A percentile compares a stretch with the other conserved stretches of the same genome.
Conservation (phyloP, 169 alveolate genomes). For the Plasmodium gaboni region DNA sequence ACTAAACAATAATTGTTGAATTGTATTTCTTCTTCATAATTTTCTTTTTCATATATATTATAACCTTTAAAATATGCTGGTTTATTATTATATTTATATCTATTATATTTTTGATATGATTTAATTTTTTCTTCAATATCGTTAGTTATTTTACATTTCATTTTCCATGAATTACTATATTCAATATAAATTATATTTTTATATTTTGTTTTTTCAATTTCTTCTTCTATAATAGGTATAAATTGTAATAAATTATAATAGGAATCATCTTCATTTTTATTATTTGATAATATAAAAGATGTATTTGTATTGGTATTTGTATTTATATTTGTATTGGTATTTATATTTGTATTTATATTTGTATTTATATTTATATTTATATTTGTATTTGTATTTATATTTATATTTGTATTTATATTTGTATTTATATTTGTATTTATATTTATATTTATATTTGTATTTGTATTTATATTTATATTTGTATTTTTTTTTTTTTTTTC, state of each 20-base stretch:
- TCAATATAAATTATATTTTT: conserved; percentile 44
- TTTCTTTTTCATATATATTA: conserved; percentile 66
- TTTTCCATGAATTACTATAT: conserved; percentile 55
- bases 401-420: not conserved
- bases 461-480: not conserved
- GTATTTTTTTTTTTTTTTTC: not conserved
- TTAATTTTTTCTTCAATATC: conserved; percentile 49
- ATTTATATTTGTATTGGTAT: too few relatives aligned
- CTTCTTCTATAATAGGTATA: conserved; percentile 17
- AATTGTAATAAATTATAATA: conserved; percentile 12
- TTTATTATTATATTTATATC: conserved; percentile 57
- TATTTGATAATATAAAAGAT: not conserved
- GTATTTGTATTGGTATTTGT: not conserved
- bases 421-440: too few relatives aligned
- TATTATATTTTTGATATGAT: conserved; percentile 34
- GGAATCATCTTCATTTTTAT: not conserved
- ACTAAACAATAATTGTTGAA: conserved; percentile 59
- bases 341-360: too few relatives aligned
- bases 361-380: too few relatives aligned
- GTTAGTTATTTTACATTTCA: conserved; percentile 33
- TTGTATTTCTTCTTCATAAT: conserved; percentile 61
- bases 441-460: too few relatives aligned
- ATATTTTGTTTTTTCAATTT: conserved; percentile 20
- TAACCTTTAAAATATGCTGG: conserved; percentile 66
- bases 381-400: too few relatives aligned